Percentiles rank a stretch among this genome's conserved stretches.
phyloP scores from a whole-genome alignment of 805 yeast species.

The Nakazawaea wyomingensis region DNA sequence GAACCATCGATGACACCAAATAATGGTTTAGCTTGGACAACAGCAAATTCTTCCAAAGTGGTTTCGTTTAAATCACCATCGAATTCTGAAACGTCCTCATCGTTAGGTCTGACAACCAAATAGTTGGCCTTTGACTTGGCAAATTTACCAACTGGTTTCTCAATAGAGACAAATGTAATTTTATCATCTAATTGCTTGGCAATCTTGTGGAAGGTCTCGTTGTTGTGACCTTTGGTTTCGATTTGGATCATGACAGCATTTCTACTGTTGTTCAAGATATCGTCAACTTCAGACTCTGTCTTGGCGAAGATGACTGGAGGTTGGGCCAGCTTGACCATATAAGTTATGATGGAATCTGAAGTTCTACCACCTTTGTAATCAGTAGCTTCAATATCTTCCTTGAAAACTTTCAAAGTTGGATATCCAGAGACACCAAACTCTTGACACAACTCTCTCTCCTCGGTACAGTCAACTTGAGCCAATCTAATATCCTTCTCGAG shows the following conservation, averaged over 20 bases:
- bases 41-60: slow-evolving; percentile 43
- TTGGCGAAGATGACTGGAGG: slow-evolving; percentile 64
- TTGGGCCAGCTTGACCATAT: slow-evolving; percentile 74
- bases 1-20: slow-evolving; percentile 84
- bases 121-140: slow-evolving; percentile 33
- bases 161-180: slow-evolving; percentile 48
- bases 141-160: slow-evolving; percentile 30
- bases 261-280: slow-evolving; percentile 39
- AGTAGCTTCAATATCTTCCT: slow-evolving; percentile 41
- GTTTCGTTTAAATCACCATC: slow-evolving; percentile 29
- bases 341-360: slow-evolving; percentile 69
- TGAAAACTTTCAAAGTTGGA: slow-evolving; percentile 78
- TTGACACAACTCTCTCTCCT: slow-evolving; percentile 65
- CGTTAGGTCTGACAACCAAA: slow-evolving; percentile 42
- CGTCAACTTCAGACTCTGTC: slow-evolving; percentile 44
- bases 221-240: slow-evolving; percentile 29
- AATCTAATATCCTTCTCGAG: slow-evolving; percentile 58
- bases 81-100: slow-evolving; percentile 22
- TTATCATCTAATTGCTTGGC: slow-evolving; percentile 66
- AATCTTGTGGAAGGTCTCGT: slow-evolving; percentile 53
- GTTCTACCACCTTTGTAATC: slow-evolving; percentile 86
- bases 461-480: slow-evolving; percentile 85
- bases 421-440: slow-evolving; percentile 70
- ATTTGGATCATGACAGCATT: slow-evolving; percentile 57
- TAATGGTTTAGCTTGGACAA: slow-evolving; percentile 67